These are phyloP conservation scores for Ascochyta rabiei DNA, from an alignment of 2,329 filamentous ascomycete genomes.

Conservation along the genomic window DNA sequence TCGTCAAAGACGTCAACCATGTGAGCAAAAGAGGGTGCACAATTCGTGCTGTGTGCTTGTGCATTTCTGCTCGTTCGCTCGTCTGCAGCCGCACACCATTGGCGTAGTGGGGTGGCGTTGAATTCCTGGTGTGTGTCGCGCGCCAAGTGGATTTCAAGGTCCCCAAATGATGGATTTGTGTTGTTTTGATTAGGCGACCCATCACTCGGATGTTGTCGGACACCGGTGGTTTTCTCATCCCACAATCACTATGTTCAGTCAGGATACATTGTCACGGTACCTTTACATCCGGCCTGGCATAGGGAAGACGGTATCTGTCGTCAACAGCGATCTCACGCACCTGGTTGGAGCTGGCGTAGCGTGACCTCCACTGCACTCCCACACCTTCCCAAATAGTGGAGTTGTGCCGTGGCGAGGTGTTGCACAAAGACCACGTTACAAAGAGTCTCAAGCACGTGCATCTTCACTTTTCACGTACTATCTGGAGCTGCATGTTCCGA, in stretches of 20 bases:
- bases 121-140: conserved; percentile 4
- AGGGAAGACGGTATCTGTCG: conserved; percentile 3
- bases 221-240: background rate
- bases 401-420: background rate
- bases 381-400: conserved; percentile 14
- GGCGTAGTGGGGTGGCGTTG: conserved; percentile 13
- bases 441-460: conserved; percentile 17
- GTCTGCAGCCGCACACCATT: background rate
- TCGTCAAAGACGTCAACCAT: conserved; percentile 12
- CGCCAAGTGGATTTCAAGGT: conserved; percentile 8
- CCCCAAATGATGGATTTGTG: conserved; percentile 7
- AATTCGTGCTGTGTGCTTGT: background rate
- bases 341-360: conserved; percentile 2
- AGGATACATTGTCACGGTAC: conserved; percentile 6
- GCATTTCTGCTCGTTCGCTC: background rate
- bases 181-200: conserved; percentile 16
- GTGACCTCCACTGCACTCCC: background rate
- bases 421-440: background rate
- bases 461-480: background rate
- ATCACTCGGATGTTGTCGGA: conserved; percentile 13
- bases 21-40: background rate
- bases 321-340: conserved; percentile 2
- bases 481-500: background rate
- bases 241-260: conserved; percentile 1
- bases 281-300: conserved; percentile 12